A percentile compares a stretch with the other conserved stretches of the same genome.
phyloP scores from a whole-genome alignment of 106 monocot genomes.

The Allium sativum region DNA sequence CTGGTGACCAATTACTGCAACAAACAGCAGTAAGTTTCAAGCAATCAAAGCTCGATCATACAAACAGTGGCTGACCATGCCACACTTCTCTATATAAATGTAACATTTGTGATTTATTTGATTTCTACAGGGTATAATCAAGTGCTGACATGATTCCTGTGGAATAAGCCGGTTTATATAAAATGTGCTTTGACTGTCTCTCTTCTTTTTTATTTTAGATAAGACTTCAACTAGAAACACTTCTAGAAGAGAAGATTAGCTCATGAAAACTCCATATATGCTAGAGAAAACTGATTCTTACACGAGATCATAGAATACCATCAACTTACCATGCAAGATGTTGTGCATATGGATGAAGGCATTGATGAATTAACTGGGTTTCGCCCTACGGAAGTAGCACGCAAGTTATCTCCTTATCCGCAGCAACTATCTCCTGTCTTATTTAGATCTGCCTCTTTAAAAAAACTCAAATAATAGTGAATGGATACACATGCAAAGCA shows the following conservation, averaged over 20 bases:
- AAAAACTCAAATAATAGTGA: constrained; percentile 9
- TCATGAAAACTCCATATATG: constrained; percentile 63
- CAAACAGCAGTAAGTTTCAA: too few species aligned
- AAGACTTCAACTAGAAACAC: constrained; percentile 76
- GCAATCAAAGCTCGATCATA: too few species aligned
- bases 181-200: neutral
- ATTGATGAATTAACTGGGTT: constrained; percentile 69
- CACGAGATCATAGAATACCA: constrained; percentile 90
- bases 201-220: constrained; percentile 30
- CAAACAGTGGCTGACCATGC: too few species aligned
- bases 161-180: too few species aligned
- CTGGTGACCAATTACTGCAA: too few species aligned
- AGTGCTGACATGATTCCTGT: too few species aligned
- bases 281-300: constrained; percentile 81
- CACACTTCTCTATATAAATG: too few species aligned
- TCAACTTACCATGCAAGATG: constrained; percentile 74
- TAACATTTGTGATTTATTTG: too few species aligned
- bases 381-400: constrained; percentile 28
- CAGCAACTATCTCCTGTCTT: constrained; percentile 2
- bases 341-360: constrained; percentile 62
- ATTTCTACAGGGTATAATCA: too few species aligned
- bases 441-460: constrained; percentile 6
- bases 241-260: constrained; percentile 68
- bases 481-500: too few species aligned
- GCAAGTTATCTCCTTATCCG: neutral